Percentiles rank a stretch among this genome's conserved stretches.
phyloP scores from a whole-genome alignment of 495 filamentous ascomycete species.

The Tetracladium setigerum region DNA sequence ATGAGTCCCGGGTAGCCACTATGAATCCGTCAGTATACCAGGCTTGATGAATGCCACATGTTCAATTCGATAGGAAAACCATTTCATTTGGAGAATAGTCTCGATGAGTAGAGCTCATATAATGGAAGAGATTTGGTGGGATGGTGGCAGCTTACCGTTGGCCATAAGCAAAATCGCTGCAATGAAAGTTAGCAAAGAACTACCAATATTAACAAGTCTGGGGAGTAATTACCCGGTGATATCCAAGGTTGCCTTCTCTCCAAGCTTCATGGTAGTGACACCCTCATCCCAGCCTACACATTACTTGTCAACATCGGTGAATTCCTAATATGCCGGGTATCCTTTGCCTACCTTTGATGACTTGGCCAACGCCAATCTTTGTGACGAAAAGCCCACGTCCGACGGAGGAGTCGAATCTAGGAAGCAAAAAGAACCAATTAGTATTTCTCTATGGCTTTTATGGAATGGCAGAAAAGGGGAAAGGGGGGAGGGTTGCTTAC shows the following conservation, averaged over 20 bases:
- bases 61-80: neutral
- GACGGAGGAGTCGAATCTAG: conserved; percentile 74
- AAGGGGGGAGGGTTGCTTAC: conserved; percentile 25
- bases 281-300: conserved; percentile 78
- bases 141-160: conserved; percentile 41
- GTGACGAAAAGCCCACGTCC: conserved; percentile 57
- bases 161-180: conserved; percentile 77
- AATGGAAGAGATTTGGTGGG: neutral
- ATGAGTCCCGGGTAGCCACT: conserved; percentile 64
- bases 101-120: too few relatives aligned
- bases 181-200: conserved; percentile 14
- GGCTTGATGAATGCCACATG: neutral
- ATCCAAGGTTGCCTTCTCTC: conserved; percentile 71
- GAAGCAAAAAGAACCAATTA: neutral
- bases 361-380: conserved; percentile 63
- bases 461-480: neutral
- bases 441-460: conserved; percentile 3
- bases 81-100: neutral
- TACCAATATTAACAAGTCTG: neutral
- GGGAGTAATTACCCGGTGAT: conserved; percentile 57
- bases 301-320: conserved; percentile 7
- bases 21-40: neutral
- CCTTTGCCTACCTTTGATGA: conserved; percentile 62
- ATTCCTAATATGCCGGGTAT: neutral
- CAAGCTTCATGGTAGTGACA: conserved; percentile 68